phyloP scores from a whole-genome alignment of 31 red algal species.

The Odonthalia washingtoniensis region DNA sequence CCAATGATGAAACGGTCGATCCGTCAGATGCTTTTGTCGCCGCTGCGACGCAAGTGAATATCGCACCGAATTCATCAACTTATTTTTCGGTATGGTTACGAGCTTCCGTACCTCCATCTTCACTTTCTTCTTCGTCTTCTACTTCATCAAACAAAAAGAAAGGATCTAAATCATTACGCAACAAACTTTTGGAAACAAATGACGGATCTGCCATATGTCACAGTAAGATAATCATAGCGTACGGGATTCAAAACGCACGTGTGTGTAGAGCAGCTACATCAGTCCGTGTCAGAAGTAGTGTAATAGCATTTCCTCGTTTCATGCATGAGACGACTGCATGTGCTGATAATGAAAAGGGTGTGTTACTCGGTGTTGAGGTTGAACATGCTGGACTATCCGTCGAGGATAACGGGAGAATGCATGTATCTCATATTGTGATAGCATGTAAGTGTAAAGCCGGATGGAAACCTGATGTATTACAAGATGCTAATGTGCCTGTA shows the following conservation, averaged over 20 bases:
- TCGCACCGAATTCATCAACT: constrained; percentile 32
- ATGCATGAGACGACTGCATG: constrained; percentile 38
- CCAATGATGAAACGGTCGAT: constrained; percentile 40
- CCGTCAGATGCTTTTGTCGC: constrained; percentile 28
- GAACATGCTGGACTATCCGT: constrained; percentile 55
- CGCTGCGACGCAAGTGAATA: constrained; percentile 28
- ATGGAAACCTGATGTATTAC: constrained; percentile 59
- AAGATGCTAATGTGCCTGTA: constrained; percentile 7
- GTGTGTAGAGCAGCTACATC: constrained; percentile 37
- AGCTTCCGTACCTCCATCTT: constrained; percentile 49
- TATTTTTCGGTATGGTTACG: constrained; percentile 44
- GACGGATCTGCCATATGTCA: constrained; percentile 28
- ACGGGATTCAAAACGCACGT: constrained; percentile 32
- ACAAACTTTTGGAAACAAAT: neutral
- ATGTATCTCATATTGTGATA: constrained; percentile 52
- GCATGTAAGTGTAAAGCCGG: constrained; percentile 39
- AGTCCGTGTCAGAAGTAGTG: constrained; percentile 59
- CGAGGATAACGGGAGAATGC: constrained; percentile 48
- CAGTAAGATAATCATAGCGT: constrained; percentile 39
- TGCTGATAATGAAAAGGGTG: constrained; percentile 20
- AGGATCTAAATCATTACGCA: constrained; percentile 16
- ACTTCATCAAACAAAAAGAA: constrained; percentile 33
- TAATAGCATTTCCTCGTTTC: constrained; percentile 67
- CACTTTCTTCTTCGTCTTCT: constrained; percentile 22
- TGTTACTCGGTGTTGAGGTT: constrained; percentile 64